These are phyloP conservation scores for Cryptococcus sp. DNA, from an alignment of 1,284 basidiomycete genomes.

Conservation along the genomic window DNA sequence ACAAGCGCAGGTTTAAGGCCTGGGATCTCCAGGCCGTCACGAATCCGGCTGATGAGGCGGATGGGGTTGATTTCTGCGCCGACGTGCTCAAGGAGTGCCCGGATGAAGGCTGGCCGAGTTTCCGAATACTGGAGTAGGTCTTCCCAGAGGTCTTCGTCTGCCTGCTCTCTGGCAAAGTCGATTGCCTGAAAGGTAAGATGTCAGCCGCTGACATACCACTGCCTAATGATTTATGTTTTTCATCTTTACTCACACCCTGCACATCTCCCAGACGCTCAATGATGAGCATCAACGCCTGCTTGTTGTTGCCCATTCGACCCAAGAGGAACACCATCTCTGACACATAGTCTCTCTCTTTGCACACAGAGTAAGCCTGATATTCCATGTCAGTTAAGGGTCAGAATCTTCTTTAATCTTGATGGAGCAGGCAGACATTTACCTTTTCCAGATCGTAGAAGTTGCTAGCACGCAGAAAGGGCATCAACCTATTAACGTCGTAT, in stretches of 20 bases:
- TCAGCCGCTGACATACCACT: slow-evolving; percentile 3
- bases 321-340: slow-evolving; percentile 97
- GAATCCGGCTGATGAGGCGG: slow-evolving; percentile 86
- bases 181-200: slow-evolving; percentile 64
- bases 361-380: slow-evolving; percentile 72
- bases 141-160: slow-evolving; percentile 97
- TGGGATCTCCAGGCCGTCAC: slow-evolving; percentile 92
- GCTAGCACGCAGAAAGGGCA: slow-evolving; percentile 87
- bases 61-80: slow-evolving; percentile 96
- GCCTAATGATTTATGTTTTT: neutral
- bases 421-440: slow-evolving; percentile 51
- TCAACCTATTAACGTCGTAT: slow-evolving; percentile 70
- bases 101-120: slow-evolving; percentile 92
- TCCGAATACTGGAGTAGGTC: slow-evolving; percentile 92
- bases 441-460: slow-evolving; percentile 87
- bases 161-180: slow-evolving; percentile 96
- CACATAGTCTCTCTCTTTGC: slow-evolving; percentile 79
- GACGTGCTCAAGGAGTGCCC: slow-evolving; percentile 90
- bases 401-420: neutral
- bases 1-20: slow-evolving; percentile 90
- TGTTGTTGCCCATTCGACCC: slow-evolving; percentile 96
- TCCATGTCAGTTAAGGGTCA: slow-evolving; percentile 47
- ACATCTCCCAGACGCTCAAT: slow-evolving; percentile 95
- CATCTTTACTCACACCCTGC: slow-evolving; percentile 59
- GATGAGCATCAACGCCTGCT: slow-evolving; percentile 87